Evolutionary conservation across 2,329 filamentous ascomycete species (phyloP).

Genomic region (Pseudopyrenochaeta lycopersici): DNA sequence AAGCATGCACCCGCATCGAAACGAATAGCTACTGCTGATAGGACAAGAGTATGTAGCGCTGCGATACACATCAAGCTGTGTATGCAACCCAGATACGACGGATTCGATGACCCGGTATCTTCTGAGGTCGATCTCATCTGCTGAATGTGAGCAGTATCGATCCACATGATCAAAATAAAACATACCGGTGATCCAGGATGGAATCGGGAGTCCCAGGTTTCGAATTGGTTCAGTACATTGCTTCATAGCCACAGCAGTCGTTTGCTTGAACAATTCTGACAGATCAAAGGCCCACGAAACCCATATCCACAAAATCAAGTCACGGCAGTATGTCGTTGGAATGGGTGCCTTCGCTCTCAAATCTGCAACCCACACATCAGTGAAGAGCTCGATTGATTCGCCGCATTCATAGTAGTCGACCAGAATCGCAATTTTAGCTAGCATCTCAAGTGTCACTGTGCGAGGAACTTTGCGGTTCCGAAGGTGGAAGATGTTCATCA

Average conservation of each 20-base stretch:
- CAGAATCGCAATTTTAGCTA: slow-evolving; percentile 57
- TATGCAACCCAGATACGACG: no score
- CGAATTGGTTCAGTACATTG: background rate
- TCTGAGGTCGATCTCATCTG: no score
- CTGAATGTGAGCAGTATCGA: no score
- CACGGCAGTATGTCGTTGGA: slow-evolving; percentile 17
- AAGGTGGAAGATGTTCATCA: slow-evolving; percentile 59
- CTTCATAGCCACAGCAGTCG: slow-evolving; percentile 15
- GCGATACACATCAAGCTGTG: no score
- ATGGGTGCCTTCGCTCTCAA: slow-evolving; percentile 5
- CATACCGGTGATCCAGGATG: background rate
- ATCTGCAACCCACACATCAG: slow-evolving; percentile 52
- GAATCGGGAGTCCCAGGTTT: background rate
- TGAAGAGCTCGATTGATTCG: slow-evolving; percentile 55
- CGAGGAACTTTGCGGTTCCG: slow-evolving; percentile 52
- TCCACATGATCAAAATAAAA: no score
- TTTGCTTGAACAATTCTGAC: slow-evolving; percentile 10
- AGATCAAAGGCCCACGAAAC: slow-evolving; percentile 24
- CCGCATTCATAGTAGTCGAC: slow-evolving; percentile 55
- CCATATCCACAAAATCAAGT: slow-evolving; percentile 34
- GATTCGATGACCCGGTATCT: no score
- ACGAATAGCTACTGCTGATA: no score
- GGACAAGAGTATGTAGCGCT: no score
- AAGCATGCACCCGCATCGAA: no score
- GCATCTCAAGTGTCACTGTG: slow-evolving; percentile 49